Evolutionary conservation across 2,329 filamentous ascomycete species (phyloP).

Genomic region (Rhinocladiella similis): DNA sequence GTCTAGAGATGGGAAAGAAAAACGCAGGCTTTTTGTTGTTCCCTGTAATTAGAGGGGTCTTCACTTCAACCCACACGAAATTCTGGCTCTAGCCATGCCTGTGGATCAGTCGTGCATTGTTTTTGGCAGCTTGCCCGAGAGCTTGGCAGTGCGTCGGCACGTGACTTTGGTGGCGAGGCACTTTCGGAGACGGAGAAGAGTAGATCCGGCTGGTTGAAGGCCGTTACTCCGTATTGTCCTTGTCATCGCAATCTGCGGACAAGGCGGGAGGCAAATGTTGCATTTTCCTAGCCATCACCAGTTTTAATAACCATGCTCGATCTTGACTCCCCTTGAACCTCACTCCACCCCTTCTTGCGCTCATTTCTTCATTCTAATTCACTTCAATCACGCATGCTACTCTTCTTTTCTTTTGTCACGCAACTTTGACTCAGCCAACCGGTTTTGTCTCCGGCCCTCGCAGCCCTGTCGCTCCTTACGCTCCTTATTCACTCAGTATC

Average conservation of each 20-base stretch:
- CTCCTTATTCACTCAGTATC: slow-evolving; percentile 1
- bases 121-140: neutral
- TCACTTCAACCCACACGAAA: neutral
- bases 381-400: neutral
- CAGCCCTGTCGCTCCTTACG: slow-evolving; percentile 8
- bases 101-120: neutral
- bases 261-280: slow-evolving; percentile 12
- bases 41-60: slow-evolving; percentile 23
- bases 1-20: slow-evolving; percentile 20
- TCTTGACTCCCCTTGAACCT: neutral
- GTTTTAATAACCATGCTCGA: slow-evolving; percentile 2
- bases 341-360: slow-evolving; percentile 4
- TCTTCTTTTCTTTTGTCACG: slow-evolving; percentile 19
- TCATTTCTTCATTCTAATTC: slow-evolving; percentile 5
- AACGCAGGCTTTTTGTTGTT: slow-evolving; percentile 19
- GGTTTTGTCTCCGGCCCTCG: slow-evolving; percentile 5
- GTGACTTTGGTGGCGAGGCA: neutral
- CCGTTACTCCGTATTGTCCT: neutral
- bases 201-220: neutral
- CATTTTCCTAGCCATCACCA: slow-evolving; percentile 9
- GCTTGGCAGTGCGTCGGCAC: neutral
- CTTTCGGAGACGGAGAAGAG: neutral
- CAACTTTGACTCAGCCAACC: neutral
- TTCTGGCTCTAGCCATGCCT: slow-evolving; percentile 4
- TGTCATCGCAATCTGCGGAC: neutral